phyloP scores from a whole-genome alignment of 805 yeast genomes.

The Blastobotrys terrestris region DNA sequence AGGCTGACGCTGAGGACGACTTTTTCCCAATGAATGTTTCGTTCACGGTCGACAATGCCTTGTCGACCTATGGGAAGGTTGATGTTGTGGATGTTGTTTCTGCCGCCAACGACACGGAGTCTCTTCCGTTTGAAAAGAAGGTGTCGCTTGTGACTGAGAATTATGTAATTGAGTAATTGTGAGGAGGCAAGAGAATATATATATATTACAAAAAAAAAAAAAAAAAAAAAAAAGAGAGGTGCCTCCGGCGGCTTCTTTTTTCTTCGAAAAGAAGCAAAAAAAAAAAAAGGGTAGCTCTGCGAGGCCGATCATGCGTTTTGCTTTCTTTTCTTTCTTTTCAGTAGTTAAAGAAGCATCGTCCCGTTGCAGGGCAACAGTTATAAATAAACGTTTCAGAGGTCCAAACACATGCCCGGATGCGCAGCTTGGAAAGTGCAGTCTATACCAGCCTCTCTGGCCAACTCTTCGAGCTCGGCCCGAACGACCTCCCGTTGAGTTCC shows the following conservation, averaged over 20 bases:
- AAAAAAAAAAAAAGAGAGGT: not conserved
- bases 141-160: conserved; percentile 31
- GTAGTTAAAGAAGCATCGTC: too few species aligned
- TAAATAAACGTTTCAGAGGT: too few species aligned
- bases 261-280: too few species aligned
- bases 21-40: conserved; percentile 81
- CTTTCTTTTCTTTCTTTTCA: too few species aligned
- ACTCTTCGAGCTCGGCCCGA: conserved; percentile 11
- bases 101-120: conserved; percentile 43
- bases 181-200: conserved; percentile 1
- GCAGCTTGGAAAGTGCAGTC: conserved; percentile 13
- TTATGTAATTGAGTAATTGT: conserved; percentile 26
- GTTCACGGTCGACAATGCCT: conserved; percentile 40
- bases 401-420: conserved; percentile 3
- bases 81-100: conserved; percentile 53
- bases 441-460: conserved; percentile 12
- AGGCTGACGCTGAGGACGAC: conserved; percentile 70
- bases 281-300: too few species aligned
- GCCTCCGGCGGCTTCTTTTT: too few species aligned
- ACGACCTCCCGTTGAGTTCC: conserved; percentile 10
- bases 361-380: too few species aligned
- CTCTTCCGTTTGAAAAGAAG: conserved; percentile 65
- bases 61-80: conserved; percentile 57
- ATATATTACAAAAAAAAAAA: too few species aligned
- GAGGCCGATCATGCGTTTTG: too few species aligned